Evolutionary conservation across 2,329 filamentous ascomycete species (phyloP), one percentile per base, ranked within the genome.

Genomic region (Didymosphaeria variabile): DNA sequence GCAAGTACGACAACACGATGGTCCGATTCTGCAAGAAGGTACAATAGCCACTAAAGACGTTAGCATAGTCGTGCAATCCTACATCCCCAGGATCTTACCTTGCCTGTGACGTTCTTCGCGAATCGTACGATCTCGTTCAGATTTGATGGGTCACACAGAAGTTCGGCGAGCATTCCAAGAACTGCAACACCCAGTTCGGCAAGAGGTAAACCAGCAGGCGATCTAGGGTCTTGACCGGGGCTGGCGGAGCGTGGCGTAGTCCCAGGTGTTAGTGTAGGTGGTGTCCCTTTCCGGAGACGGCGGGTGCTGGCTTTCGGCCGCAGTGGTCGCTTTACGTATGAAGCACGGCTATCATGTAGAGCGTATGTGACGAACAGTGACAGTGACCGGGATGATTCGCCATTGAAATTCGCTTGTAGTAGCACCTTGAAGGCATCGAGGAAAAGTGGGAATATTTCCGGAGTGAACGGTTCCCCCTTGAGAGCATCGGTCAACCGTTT

Each of bases 311-410:
- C 73, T 65, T 71, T 75, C 4, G 76, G 71, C 23, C 75, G 72
- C 10, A 79, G 45, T 15, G 74, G 70, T 5, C 72, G 70, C 60
- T 77, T 78, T 0, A 72, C 71, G 55, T 77, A 77, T 1, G 79
- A 74, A 74, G 80, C 74, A 75, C 85, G 68, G 75, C 81, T 80
- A 56, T 88, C 87, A 73, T 97, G 93, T 64, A 97, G 87, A 6
- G 93, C 90, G 76, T 95, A 99, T 0, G 94, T 97, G 65, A 99
- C 91, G 73, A 97, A 98, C 23, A 98, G 85, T 2, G 95, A 92
- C 46, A 99, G 81, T 2, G 93, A 92, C 38, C 94, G 88, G 73
- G 97, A 89, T 29, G 94, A 89, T 75, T 97, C 93, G 17, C 91
- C 90, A 55, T 91, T 94, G 67, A 94, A 87, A 70, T 91, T 94